Base-by-base conservation (phyloP, 177 flowering plant species). In the Vitis hybrid region DNA sequence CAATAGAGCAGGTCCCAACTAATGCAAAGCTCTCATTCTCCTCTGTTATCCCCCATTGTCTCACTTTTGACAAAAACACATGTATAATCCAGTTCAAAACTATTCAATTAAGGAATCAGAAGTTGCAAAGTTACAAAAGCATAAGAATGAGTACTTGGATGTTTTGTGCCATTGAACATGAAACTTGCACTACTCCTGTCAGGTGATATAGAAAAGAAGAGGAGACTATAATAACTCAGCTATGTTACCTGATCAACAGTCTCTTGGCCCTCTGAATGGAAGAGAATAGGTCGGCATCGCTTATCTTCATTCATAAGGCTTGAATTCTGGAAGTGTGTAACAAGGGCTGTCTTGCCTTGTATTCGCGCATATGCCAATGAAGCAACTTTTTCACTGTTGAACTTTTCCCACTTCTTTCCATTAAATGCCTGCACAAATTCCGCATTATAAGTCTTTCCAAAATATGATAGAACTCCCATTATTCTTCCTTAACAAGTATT, bases 301-400 rank as follows among this genome's bases (percentile, higher is more conserved):
- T 82, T 82, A 62, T 85, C 89, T 70, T 83, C 89, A 71, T 85
- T 85, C 89, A 85, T 85, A 60, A 85, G 68, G 80, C 89, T 85
- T 50, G 89, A 85, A 68, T 85, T 85, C 67, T 85, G 89, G 70
- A 85, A 85, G 66, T 83, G 89, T 22, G 82, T 68, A 51, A 85
- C 80, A 38, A 85, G 87, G 63, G 89, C 82, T 54, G 79, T 71
- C 75, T 84, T 82, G 19, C 89, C 89, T 72, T 85, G 89, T 67
- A 85, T 83, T 38, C 89, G 76, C 11, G 85, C 89, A 77, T 85
- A 85, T 65, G 89, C 89, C 75, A 85, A 19, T 52, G 87, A 85
- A 52, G 89, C 89, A 61, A 85, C 89, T 64, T 85, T 83, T 72
- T 83, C 86, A 55, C 86, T 83, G 59, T 83, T 83, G 61, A 79